phyloP scores from a whole-genome alignment of 1,284 basidiomycete genomes.

The Xanthoconium separans region DNA sequence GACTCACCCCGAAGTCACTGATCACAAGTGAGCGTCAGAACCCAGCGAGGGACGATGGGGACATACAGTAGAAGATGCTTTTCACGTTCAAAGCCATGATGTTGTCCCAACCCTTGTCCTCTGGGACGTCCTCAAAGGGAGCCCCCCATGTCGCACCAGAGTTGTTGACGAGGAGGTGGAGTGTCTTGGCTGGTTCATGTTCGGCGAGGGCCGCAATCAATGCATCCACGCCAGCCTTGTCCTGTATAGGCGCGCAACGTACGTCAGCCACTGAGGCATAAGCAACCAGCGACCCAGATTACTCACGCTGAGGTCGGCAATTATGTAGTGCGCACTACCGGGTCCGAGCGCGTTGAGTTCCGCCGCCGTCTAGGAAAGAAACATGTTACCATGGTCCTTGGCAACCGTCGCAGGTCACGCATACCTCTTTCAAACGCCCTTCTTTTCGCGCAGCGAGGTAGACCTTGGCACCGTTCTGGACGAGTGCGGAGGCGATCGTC shows the following conservation, averaged over 20 bases:
- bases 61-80: conserved; percentile 73
- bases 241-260: conserved; percentile 38
- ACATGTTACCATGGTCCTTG: neutral
- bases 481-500: conserved; percentile 80
- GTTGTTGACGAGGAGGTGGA: conserved; percentile 83
- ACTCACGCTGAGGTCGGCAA: conserved; percentile 67
- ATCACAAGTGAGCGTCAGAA: conserved; percentile 1
- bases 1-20: conserved; percentile 67
- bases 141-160: conserved; percentile 82
- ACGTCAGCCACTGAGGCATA: neutral
- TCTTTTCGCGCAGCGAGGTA: conserved; percentile 88
- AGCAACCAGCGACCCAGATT: too few species aligned
- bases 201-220: conserved; percentile 69
- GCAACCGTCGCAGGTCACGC: conserved; percentile 9
- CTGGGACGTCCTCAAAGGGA: conserved; percentile 70
- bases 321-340: conserved; percentile 67
- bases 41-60: neutral
- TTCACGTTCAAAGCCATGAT: conserved; percentile 80
- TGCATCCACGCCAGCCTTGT: conserved; percentile 78
- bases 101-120: conserved; percentile 83
- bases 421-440: conserved; percentile 69
- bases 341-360: conserved; percentile 59
- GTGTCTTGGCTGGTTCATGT: conserved; percentile 53
- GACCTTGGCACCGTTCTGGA: conserved; percentile 80
- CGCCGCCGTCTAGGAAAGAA: conserved; percentile 46